Evolutionary conservation across 352 stramenopile species (phyloP).

Genomic region (Globisporangium cystogenes): DNA sequence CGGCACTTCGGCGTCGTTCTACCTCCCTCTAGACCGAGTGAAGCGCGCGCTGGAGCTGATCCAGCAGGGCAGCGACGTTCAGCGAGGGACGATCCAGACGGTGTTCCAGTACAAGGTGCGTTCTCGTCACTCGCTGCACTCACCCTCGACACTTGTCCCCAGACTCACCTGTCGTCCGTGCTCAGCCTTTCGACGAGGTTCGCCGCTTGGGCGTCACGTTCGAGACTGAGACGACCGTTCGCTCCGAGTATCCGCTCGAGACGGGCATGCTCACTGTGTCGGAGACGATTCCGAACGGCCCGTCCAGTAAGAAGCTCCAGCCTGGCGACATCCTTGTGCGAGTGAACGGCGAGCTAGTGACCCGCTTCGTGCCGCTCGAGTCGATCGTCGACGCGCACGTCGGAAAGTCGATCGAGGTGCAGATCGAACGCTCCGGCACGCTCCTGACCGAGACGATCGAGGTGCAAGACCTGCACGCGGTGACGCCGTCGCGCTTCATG

Average conservation of each 20-base stretch:
- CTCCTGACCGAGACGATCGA: constrained; percentile 51
- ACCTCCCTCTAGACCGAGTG: constrained; percentile 87
- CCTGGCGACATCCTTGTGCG: constrained; percentile 87
- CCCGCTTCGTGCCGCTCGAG: constrained; percentile 86
- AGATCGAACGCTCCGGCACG: constrained; percentile 78
- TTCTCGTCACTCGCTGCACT: not conserved
- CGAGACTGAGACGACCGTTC: constrained; percentile 73
- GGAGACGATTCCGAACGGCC: constrained; percentile 77
- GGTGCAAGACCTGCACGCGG: constrained; percentile 81
- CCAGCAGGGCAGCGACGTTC: constrained; percentile 56
- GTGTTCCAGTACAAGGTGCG: constrained; percentile 85
- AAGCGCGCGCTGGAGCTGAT: constrained; percentile 84
- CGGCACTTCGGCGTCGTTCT: constrained; percentile 85
- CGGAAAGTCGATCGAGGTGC: constrained; percentile 56
- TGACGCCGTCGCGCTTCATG: constrained; percentile 83
- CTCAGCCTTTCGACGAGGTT: constrained; percentile 86
- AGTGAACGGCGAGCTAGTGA: constrained; percentile 77
- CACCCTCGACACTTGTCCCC: too few species aligned
- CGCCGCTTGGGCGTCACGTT: constrained; percentile 71
- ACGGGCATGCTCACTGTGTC: constrained; percentile 90
- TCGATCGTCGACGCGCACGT: constrained; percentile 77
- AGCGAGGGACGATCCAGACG: constrained; percentile 85
- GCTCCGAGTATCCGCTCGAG: constrained; percentile 71
- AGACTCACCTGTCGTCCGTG: too few species aligned
- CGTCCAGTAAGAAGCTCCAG: constrained; percentile 74